phyloP scores from a whole-genome alignment of 2,329 filamentous ascomycete species.

The Colletotrichum liriopes region DNA sequence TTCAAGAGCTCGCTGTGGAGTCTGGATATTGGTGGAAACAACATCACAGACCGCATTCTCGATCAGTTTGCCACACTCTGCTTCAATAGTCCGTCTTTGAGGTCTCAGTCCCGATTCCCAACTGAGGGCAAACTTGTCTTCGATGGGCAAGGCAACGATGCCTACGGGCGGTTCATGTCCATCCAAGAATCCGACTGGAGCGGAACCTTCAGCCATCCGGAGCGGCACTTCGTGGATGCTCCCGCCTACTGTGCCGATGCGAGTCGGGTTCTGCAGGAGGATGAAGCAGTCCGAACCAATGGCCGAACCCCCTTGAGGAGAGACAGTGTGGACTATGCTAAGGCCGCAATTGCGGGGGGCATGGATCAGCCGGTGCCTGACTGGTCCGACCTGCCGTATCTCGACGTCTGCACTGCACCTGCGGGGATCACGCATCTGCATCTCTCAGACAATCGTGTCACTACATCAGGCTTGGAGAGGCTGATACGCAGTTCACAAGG shows the following conservation, averaged over 20 bases:
- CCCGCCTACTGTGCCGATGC: constrained; percentile 58
- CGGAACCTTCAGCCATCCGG: constrained; percentile 59
- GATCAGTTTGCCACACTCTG: constrained; percentile 51
- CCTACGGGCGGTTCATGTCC: constrained; percentile 60
- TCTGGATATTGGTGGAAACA: constrained; percentile 69
- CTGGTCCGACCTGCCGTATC: constrained; percentile 37
- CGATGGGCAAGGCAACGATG: constrained; percentile 48
- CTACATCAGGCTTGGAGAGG: constrained; percentile 58
- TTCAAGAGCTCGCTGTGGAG: constrained; percentile 67
- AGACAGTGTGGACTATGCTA: constrained; percentile 54
- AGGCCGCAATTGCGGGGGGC: constrained; percentile 44
- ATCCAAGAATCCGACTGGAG: constrained; percentile 66
- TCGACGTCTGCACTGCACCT: constrained; percentile 47
- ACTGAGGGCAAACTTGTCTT: constrained; percentile 62
- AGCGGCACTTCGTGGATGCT: constrained; percentile 65
- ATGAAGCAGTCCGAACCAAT: constrained; percentile 47
- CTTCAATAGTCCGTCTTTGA: constrained; percentile 53
- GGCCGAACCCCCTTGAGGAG: constrained; percentile 50
- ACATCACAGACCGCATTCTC: constrained; percentile 63
- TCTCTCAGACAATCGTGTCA: constrained; percentile 66
- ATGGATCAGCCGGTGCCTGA: constrained; percentile 31
- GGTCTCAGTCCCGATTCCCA: constrained; percentile 56
- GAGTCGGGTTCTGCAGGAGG: constrained; percentile 46
- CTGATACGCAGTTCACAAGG: constrained; percentile 62
- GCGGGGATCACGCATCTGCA: constrained; percentile 68